Base-by-base conservation (phyloP, 2,329 filamentous ascomycete species). In the Cryphonectria radicalis region DNA sequence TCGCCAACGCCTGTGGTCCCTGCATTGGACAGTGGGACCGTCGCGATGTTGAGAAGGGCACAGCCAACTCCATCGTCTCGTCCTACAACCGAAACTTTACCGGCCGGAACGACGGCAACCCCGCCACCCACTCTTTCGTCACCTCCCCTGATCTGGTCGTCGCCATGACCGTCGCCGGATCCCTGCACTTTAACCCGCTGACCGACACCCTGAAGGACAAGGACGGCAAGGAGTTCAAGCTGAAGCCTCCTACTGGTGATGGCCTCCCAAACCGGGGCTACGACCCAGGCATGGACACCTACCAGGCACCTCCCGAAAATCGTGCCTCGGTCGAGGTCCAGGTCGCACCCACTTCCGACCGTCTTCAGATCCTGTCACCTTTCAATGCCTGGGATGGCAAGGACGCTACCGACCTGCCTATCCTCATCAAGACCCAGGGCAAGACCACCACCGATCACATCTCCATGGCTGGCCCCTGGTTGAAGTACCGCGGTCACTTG, bases 51-150 rank as follows among this genome's bases (percentile, higher is more conserved):
- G 92, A 95, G 89, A 98, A 98, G 90, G 95, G 95, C 76, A 91
- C 93, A 78, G 87, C 94, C 79, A 99, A 99, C 91, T 97, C 94
- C 8, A 99, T 99, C 82, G 87, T 99, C 81, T 98, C 95, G 63
- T 98, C 96, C 40, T 99, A 98, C 91, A 99, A 99, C 92, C 94
- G 96, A 84, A 98, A 99, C 91, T 98, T 99, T 87, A 98, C 95
- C 73, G 95, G 95, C 76, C 94, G 96, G 81, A 98, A 98, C 83
- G 95, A 81, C 70, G 79, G 79, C 69, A 81, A 81, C 78, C 78
- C 84, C 1, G 83, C 82, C 40, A 86, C 84, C 0, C 83, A 84
- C 75, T 84, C 83, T 0, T 86, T 86, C 73, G 82, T 85, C 63
- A 82, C 83, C 22, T 85, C 83, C 3, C 83, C 84, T 28, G 83